Percentiles rank a stretch among this genome's conserved stretches.
Evolutionary conservation across 2,329 filamentous ascomycete species (phyloP).

Genomic region (Reticulascus tulasneorum): DNA sequence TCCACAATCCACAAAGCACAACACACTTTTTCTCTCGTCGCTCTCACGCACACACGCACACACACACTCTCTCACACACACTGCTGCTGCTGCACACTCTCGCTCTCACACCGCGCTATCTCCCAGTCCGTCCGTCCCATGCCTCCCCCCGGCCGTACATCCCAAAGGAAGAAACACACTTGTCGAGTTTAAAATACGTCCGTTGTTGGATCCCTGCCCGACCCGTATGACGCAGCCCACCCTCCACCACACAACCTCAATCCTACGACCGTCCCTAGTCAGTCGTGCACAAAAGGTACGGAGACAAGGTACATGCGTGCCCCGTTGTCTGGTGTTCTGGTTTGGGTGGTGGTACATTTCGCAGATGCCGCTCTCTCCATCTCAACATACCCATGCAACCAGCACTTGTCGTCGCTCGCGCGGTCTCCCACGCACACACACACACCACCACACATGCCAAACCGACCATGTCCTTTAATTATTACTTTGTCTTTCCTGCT

Average conservation of each 20-base stretch:
- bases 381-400: slow-evolving; percentile 24
- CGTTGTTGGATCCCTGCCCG: slow-evolving; percentile 29
- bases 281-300: slow-evolving; percentile 12
- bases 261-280: neutral
- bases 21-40: slow-evolving; percentile 1
- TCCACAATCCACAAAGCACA: slow-evolving; percentile 6
- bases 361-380: slow-evolving; percentile 13
- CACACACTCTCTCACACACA: slow-evolving; percentile 4
- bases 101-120: slow-evolving; percentile 6
- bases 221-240: slow-evolving; percentile 22
- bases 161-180: slow-evolving; percentile 9
- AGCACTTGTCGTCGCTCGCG: slow-evolving; percentile 25
- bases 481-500: slow-evolving; percentile 21
- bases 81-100: slow-evolving; percentile 3
- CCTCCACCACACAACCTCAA: slow-evolving; percentile 2
- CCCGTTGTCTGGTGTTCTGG: neutral
- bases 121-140: slow-evolving; percentile 10
- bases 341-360: slow-evolving; percentile 1
- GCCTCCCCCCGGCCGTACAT: slow-evolving; percentile 1
- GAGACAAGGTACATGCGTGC: slow-evolving; percentile 6
- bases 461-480: slow-evolving; percentile 14
- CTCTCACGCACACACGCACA: slow-evolving; percentile 1
- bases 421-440: too few species aligned
- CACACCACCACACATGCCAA: slow-evolving; percentile 20
- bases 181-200: slow-evolving; percentile 15